These are phyloP conservation scores for Ambrosia artemisiifolia DNA, from an alignment of 129 eudicot genomes.

Conservation along the genomic window DNA sequence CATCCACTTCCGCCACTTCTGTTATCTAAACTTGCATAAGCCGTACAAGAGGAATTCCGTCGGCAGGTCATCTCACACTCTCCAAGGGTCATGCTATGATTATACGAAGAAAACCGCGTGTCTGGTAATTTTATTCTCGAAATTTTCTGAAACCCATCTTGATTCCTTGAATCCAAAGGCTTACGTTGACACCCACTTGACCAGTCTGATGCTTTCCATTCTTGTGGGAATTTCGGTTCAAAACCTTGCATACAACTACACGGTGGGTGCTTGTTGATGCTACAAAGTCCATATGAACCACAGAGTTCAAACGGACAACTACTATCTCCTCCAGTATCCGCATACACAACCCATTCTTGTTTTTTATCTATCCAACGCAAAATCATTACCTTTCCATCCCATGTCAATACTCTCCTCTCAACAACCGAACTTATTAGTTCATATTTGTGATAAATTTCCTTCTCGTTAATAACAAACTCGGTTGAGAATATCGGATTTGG, in stretches of 20 bases:
- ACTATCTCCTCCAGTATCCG: neutral
- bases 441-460: conserved; percentile 18
- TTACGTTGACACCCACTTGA: conserved; percentile 22
- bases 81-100: too few species aligned
- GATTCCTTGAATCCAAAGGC: conserved; percentile 3
- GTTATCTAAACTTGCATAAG: too few species aligned
- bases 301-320: conserved; percentile 15
- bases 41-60: too few species aligned
- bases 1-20: too few species aligned
- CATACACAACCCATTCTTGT: conserved; percentile 7
- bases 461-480: conserved; percentile 16
- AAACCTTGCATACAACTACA: conserved; percentile 27
- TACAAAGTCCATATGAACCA: conserved; percentile 22
- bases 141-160: neutral
- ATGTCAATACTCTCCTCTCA: neutral
- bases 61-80: too few species aligned
- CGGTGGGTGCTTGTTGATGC: neutral
- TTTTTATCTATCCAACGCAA: conserved; percentile 12
- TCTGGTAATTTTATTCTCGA: too few species aligned
- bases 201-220: conserved; percentile 22
- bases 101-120: too few species aligned
- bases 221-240: conserved; percentile 12
- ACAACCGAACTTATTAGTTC: neutral
- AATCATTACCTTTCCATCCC: neutral
- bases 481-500: neutral